A percentile compares a stretch with the other conserved stretches of the same genome.
Evolutionary conservation across 139 green algal genomes (phyloP).

Genomic region (Medakamo hakoo): DNA sequence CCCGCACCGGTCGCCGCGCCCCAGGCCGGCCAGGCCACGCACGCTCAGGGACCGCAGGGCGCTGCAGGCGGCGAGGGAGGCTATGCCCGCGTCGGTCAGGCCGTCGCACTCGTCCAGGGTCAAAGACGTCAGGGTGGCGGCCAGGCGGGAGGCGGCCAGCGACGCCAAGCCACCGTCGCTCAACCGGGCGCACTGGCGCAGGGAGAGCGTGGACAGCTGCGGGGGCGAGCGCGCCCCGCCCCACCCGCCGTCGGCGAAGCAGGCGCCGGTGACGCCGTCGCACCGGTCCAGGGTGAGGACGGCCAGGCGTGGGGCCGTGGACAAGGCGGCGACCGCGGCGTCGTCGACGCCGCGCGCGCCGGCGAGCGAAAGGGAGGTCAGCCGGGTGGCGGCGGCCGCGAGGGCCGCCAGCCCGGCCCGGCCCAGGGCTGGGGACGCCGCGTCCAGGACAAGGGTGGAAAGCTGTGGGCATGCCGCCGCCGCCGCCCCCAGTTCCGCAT

Average conservation of each 20-base stretch:
- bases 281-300: background rate
- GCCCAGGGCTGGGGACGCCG: too few relatives aligned
- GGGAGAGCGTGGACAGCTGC: background rate
- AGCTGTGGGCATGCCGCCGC: too few relatives aligned
- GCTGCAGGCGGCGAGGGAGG: background rate
- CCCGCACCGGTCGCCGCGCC: background rate
- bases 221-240: background rate
- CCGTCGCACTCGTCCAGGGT: background rate
- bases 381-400: too few relatives aligned
- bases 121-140: background rate
- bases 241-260: background rate
- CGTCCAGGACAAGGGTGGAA: too few relatives aligned
- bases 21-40: background rate
- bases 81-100: background rate
- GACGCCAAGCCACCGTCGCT: background rate
- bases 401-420: background rate
- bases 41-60: too few relatives aligned
- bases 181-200: conserved; percentile 8
- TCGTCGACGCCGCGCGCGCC: background rate
- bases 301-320: background rate
- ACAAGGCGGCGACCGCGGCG: background rate
- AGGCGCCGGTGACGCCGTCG: background rate
- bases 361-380: background rate
- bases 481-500: too few relatives aligned
- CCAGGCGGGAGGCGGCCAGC: background rate